Base-by-base conservation (phyloP, 768 basidiomycete species). In the Amanita pallidorosea region DNA sequence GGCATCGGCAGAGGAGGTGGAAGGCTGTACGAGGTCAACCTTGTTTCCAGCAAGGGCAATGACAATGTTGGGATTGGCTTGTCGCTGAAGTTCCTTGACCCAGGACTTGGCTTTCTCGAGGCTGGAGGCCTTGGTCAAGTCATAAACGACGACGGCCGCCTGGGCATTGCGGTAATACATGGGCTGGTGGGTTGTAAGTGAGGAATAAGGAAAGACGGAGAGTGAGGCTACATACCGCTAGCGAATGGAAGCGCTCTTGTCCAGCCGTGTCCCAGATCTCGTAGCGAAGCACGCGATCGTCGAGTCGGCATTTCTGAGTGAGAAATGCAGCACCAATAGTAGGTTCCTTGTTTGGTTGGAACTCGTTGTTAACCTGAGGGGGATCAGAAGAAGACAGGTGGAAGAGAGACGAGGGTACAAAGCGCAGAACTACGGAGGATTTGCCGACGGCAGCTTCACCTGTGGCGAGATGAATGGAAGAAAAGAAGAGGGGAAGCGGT, bases 141-240 rank as follows among this genome's bases (percentile, higher is more conserved):
- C 96, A 66, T 97, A 98, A 17, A 98, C 95, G 7, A 99, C 96
- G 37, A 98, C 93, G 29, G 95, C 95, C 3, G 95, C 94, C 65
- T 94, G 90, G 7, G 95, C 92, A 61, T 98, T 97, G 61, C 96
- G 88, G 67, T 96, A 97, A 66, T 96, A 96, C 95, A 98, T 98
- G 42, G 96, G 95, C 88, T 90, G 37, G 46, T 51, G 48, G 34
- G 25, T 5, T 34, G 35, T 55, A 22, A 54, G 54, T 59, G 38
- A 54, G 49, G 13, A 49, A 56, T 18, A 44, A 50, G 35, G 49
- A 50, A 42, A 45, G 25, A 53, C 29, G 41, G 44, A 50, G 40
- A 38, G 55, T 43, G 35, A 47, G 36, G 38, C 46, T 18, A 77
- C 86, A 63, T 64, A 89, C 88, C 27, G 94, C 94, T 51, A 96